A percentile compares a stretch with the other conserved stretches of the same genome.
Evolutionary conservation across 768 basidiomycete genomes (phyloP).

Genomic region (Trametes coccinea): DNA sequence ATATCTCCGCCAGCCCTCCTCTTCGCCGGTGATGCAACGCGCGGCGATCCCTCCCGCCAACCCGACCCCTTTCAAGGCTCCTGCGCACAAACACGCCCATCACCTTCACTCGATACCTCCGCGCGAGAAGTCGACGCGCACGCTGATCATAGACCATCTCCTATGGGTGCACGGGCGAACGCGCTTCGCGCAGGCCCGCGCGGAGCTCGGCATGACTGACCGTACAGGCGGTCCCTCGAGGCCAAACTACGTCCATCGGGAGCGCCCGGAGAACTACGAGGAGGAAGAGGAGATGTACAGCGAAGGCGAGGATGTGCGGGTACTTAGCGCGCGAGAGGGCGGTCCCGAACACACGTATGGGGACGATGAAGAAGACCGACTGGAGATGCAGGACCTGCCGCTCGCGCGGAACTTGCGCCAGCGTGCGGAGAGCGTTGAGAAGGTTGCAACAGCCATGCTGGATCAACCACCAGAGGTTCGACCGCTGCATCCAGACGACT

Average conservation of each 20-base stretch:
- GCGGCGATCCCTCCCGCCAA: conserved; percentile 19
- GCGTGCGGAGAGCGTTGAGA: conserved; percentile 80
- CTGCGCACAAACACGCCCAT: conserved; percentile 87
- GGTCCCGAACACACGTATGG: conserved; percentile 48
- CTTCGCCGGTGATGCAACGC: conserved; percentile 26
- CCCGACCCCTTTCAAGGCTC: conserved; percentile 54
- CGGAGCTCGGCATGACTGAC: conserved; percentile 85
- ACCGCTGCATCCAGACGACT: conserved; percentile 55
- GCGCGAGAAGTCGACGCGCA: conserved; percentile 85
- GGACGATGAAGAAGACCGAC: conserved; percentile 60
- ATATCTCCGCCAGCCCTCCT: conserved; percentile 25
- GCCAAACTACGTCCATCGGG: conserved; percentile 59
- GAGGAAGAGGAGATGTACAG: conserved; percentile 68
- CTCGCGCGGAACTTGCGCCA: conserved; percentile 66
- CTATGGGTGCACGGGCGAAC: conserved; percentile 82
- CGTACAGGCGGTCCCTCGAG: conserved; percentile 69
- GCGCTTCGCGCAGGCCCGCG: conserved; percentile 79
- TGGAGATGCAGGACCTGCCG: conserved; percentile 57
- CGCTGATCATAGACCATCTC: conserved; percentile 86
- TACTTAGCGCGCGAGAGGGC: conserved; percentile 50
- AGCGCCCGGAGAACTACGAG: conserved; percentile 74
- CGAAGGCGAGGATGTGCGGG: conserved; percentile 58
- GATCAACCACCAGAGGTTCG: conserved; percentile 72
- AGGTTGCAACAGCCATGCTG: conserved; percentile 79
- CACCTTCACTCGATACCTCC: conserved; percentile 86